Percentiles rank a stretch among this genome's conserved stretches.
These are phyloP conservation scores for Lindgomyces ingoldianus DNA, from an alignment of 495 filamentous ascomycete genomes.

Conservation along the genomic window DNA sequence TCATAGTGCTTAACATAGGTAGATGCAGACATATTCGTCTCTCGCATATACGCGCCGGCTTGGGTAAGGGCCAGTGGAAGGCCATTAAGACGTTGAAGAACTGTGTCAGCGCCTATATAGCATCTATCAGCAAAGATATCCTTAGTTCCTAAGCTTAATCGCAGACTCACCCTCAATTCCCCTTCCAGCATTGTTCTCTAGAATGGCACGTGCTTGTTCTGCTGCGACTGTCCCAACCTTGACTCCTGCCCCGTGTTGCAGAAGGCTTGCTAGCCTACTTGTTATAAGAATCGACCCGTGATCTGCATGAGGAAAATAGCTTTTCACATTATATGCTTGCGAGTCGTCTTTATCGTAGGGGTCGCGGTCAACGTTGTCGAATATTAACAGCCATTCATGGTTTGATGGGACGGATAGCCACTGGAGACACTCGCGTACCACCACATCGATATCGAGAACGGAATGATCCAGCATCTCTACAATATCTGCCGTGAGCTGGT, in stretches of 20 bases:
- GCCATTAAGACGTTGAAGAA: conserved; percentile 23
- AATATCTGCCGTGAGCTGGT: not conserved
- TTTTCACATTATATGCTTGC: conserved; percentile 41
- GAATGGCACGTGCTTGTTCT: not conserved
- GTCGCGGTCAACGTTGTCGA: conserved; percentile 37
- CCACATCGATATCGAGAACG: conserved; percentile 24
- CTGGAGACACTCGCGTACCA: conserved; percentile 37
- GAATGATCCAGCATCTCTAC: not conserved
- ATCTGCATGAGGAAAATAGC: conserved; percentile 42
- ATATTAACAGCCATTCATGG: conserved; percentile 41
- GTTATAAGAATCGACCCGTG: conserved; percentile 49
- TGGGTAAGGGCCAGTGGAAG: conserved; percentile 38
- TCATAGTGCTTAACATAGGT: conserved; percentile 17
- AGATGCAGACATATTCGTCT: not conserved
- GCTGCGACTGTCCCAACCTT: conserved; percentile 2
- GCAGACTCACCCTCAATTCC: conserved; percentile 7
- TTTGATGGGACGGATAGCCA: conserved; percentile 43
- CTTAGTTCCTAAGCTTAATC: conserved; percentile 38
- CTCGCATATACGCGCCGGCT: conserved; percentile 30
- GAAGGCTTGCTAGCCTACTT: conserved; percentile 40
- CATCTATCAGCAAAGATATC: too few relatives aligned
- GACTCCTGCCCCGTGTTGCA: not conserved
- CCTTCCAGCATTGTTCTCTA: not conserved
- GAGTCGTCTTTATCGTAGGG: conserved; percentile 10
- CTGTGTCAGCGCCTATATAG: not conserved